phyloP scores from a whole-genome alignment of 2,329 filamentous ascomycete species.

The Talaromyces verruculosus region DNA sequence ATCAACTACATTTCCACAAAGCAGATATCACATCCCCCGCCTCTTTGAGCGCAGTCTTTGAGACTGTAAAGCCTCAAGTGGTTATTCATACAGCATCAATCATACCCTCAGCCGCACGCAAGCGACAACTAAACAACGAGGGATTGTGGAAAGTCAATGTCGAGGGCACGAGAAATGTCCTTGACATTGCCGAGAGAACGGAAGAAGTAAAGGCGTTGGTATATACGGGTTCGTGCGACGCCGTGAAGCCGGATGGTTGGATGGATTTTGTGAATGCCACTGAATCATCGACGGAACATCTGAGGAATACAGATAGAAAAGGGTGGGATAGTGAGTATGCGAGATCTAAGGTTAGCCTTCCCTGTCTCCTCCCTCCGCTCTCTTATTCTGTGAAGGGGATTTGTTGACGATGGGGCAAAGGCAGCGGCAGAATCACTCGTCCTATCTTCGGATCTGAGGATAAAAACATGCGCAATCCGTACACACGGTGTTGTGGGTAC shows the following conservation, averaged over 20 bases:
- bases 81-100: conserved; percentile 17
- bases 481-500: conserved; percentile 17
- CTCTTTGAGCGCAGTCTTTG: not conserved
- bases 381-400: too few species aligned
- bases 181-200: not conserved
- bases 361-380: too few species aligned
- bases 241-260: conserved; percentile 18
- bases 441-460: not conserved
- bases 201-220: conserved; percentile 6
- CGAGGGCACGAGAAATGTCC: conserved; percentile 2
- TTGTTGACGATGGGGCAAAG: not conserved
- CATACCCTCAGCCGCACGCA: conserved; percentile 16
- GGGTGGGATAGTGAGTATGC: conserved; percentile 15
- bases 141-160: conserved; percentile 18
- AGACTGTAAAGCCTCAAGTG: not conserved
- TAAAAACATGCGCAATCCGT: conserved; percentile 20
- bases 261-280: conserved; percentile 17
- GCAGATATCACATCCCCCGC: conserved; percentile 8
- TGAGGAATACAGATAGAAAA: not conserved
- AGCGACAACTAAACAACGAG: not conserved
- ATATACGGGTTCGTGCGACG: conserved; percentile 20
- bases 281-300: not conserved
- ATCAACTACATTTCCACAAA: conserved; percentile 8
- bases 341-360: conserved; percentile 8
- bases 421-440: conserved; percentile 13